Base-by-base conservation (phyloP, 148 eudicot species). In the Nyssa sinensis region DNA sequence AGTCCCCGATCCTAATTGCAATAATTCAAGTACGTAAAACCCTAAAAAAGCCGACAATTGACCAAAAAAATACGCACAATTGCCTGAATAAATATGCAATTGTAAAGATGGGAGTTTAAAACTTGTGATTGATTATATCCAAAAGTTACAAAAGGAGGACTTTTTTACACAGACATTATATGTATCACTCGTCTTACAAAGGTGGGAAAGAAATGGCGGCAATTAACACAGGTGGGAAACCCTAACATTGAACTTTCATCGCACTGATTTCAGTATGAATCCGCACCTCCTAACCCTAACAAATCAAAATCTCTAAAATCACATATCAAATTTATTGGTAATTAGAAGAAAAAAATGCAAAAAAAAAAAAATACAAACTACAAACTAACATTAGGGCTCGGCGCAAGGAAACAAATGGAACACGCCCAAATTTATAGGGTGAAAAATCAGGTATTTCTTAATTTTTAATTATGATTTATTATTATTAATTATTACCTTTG, bases 151-250 rank as follows among this genome's bases (percentile, higher is more conserved):
- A 5, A 41, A 21, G 28, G 25, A 61, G 17, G 19, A 8, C 14
- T 37, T 8, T 30, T 37, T 28, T 72, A 61, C 75, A 59, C 3
- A 35, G 12, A 61, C 64, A 28, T 35, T 24, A 12, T 28, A 12
- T 66, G 25, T 29, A 27, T 37, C 16, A 44, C 4, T 34, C 13
- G 0, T 6, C 5, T 12, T 17, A 12, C 23, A 53, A 2, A 31
- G 16, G 9, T n/a, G n/a, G n/a, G n/a, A n/a, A 24, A 51, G 62
- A 60, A 78, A 41, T 66, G 75, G 79, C 82, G 72, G 79, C 73
- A 71, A 75, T 66, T 5, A 57, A 75, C 79, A 27, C 69, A 31
- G 60, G 77, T 78, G 73, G 34, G 77, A 53, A 74, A 79, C 73
- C 81, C 66, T 55, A 73, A 44, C 51, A 41, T 23, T 7, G 31